Conservation (phyloP, 257 asterid genomes). For the Lycium ferocissimum region DNA sequence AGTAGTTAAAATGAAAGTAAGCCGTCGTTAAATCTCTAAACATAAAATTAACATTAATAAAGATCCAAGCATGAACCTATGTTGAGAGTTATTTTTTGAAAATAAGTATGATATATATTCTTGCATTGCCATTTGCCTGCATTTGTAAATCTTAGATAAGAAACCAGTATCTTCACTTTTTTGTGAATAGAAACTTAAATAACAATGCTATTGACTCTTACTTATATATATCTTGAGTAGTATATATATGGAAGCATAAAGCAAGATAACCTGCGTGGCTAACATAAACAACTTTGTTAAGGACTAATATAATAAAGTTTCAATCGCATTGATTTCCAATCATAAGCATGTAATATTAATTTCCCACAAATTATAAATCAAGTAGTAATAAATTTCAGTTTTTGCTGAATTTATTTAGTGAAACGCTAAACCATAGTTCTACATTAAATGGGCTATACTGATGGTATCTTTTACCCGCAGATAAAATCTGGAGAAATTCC, state of each 20-base stretch:
- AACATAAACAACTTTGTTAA: neutral
- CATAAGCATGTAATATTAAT: neutral
- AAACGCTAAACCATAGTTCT: neutral
- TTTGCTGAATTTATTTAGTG: neutral
- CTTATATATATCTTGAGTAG: neutral
- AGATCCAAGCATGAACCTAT: too few species aligned
- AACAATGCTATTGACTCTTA: neutral
- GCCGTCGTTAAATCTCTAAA: too few species aligned
- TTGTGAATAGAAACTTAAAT: neutral
- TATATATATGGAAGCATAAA: neutral
- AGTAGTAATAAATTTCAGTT: neutral
- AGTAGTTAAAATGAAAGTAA: constrained; percentile 45
- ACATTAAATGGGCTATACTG: neutral
- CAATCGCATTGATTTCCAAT: neutral
- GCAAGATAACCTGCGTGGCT: neutral
- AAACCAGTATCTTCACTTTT: neutral
- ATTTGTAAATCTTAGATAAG: too few species aligned
- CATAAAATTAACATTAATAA: too few species aligned
- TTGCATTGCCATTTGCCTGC: neutral
- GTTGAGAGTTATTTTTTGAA: too few species aligned
- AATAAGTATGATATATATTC: neutral
- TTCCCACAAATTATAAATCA: neutral
- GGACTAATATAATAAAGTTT: neutral
- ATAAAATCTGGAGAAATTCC: neutral
- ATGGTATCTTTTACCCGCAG: too few species aligned